Conservation (phyloP, 2,329 filamentous ascomycete species). For the Magnaporthiopsis incrustans region DNA sequence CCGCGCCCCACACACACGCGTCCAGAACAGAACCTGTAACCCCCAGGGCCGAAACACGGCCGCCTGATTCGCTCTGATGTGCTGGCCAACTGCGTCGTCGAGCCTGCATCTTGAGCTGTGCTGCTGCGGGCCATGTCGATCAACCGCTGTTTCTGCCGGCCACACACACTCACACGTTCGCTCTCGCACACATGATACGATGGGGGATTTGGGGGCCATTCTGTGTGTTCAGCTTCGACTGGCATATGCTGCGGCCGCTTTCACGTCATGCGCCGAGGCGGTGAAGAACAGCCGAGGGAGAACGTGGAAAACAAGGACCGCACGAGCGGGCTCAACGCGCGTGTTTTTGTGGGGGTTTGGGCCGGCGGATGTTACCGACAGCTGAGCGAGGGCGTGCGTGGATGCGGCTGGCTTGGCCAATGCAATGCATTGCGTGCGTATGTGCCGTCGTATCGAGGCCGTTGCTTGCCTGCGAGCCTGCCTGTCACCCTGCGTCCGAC, state of each 20-base stretch:
- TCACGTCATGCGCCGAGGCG: neutral
- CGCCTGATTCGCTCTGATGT: neutral
- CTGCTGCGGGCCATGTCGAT: neutral
- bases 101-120: neutral
- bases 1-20: neutral
- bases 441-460: neutral
- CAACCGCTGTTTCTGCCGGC: neutral
- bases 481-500: neutral
- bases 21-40: neutral
- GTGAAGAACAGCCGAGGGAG: neutral
- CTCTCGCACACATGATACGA: no score
- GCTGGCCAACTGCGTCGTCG: neutral
- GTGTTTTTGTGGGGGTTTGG: neutral
- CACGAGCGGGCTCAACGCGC: neutral
- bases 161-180: no score
- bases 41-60: neutral
- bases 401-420: neutral
- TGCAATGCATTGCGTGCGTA: neutral
- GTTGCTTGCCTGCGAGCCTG: no score
- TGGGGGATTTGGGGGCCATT: neutral
- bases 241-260: neutral
- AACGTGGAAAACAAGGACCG: neutral
- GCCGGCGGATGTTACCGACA: neutral
- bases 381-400: neutral
- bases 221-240: neutral